Evolutionary conservation across 768 basidiomycete species (phyloP).

Genomic region (Trametes cinnabarina): DNA sequence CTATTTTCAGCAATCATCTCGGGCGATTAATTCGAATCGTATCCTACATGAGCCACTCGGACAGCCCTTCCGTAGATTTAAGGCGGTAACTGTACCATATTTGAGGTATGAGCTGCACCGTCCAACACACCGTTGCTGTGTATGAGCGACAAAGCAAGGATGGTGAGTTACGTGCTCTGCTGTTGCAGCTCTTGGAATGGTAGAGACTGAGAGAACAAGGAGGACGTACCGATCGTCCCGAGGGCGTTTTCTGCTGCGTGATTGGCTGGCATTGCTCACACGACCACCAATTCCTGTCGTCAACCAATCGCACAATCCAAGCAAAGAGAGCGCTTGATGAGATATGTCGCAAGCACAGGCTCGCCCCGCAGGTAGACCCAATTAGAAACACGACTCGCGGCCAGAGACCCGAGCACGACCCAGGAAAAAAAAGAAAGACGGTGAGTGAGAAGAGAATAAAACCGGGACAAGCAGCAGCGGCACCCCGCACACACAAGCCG

Average conservation of each 20-base stretch:
- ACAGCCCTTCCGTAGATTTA: conserved; percentile 69
- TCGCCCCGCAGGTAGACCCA: no score
- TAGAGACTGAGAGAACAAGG: no score
- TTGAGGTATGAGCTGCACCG: conserved; percentile 65
- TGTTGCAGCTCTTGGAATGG: no score
- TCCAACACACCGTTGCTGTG: conserved; percentile 67
- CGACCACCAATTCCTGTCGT: background rate
- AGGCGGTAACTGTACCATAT: conserved; percentile 68
- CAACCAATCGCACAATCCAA: background rate
- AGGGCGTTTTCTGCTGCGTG: conserved; percentile 61
- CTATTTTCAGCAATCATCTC: background rate
- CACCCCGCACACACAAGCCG: background rate
- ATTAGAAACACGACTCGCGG: no score
- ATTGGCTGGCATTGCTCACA: conserved; percentile 44
- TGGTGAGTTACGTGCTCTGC: no score
- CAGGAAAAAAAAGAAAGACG: no score
- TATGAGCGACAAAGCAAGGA: no score
- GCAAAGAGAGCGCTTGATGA: background rate
- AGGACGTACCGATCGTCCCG: conserved; percentile 57
- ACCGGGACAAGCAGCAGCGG: background rate
- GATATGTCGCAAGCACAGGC: no score
- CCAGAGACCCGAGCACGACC: no score
- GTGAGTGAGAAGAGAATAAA: background rate
- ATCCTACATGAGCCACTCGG: conserved; percentile 31
- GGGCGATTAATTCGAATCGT: background rate